A percentile compares a stretch with the other conserved stretches of the same genome.
Conservation (phyloP, 2,329 filamentous ascomycete genomes). For the Beauveria bassiana region DNA sequence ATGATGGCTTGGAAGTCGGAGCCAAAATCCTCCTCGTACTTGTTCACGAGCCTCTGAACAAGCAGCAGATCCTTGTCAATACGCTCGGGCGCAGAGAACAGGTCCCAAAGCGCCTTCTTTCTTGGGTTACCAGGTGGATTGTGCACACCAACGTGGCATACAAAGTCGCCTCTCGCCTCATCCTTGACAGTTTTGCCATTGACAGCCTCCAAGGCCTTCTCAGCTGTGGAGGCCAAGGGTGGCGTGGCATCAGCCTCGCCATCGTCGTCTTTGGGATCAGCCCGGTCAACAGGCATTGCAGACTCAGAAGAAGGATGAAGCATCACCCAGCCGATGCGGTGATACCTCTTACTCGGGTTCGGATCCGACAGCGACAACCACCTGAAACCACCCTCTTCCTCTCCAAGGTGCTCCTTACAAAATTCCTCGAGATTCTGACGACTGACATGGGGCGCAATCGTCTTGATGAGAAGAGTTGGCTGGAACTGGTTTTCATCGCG, state of each 20-base stretch:
- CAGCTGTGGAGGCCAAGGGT: conserved; percentile 53
- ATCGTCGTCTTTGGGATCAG: conserved; percentile 63
- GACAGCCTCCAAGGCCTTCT: conserved; percentile 86
- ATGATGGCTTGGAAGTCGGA: conserved; percentile 67
- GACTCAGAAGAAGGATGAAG: conserved; percentile 71
- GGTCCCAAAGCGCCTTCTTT: conserved; percentile 94
- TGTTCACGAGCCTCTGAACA: conserved; percentile 72
- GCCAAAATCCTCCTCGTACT: conserved; percentile 78
- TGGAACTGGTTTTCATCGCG: conserved; percentile 82
- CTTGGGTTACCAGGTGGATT: conserved; percentile 77
- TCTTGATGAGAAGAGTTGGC: conserved; percentile 94
- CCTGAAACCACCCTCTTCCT: conserved; percentile 85
- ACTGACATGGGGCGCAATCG: conserved; percentile 91
- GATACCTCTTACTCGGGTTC: conserved; percentile 93
- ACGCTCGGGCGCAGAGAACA: conserved; percentile 90
- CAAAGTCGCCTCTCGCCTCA: conserved; percentile 87
- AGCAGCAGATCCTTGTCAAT: conserved; percentile 84
- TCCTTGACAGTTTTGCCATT: conserved; percentile 98
- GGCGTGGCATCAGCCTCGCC: conserved; percentile 50
- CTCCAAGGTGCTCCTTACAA: conserved; percentile 87
- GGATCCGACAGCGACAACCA: conserved; percentile 95
- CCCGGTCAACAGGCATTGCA: conserved; percentile 56
- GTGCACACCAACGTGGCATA: conserved; percentile 94
- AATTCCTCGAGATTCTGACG: conserved; percentile 89
- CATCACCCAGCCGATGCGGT: conserved; percentile 98